These are phyloP conservation scores for Xylaria sp. DNA, from an alignment of 2,329 filamentous ascomycete species.

Conservation along the genomic window DNA sequence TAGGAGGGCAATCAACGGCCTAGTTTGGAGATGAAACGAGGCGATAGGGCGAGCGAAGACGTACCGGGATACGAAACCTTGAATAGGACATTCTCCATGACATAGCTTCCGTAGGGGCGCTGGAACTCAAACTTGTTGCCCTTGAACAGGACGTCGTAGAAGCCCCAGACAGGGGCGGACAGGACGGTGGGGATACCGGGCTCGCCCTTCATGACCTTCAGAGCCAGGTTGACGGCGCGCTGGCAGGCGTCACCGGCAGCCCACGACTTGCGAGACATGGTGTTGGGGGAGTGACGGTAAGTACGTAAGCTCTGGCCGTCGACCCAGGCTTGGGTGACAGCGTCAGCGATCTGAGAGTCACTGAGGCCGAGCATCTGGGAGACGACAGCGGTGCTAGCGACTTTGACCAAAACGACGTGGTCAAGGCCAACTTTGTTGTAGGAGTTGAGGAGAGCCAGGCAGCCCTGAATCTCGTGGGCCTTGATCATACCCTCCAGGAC, in stretches of 20 bases:
- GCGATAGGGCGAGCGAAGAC: constrained; percentile 48
- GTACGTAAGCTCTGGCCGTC: constrained; percentile 96
- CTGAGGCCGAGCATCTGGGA: constrained; percentile 92
- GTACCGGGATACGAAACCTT: constrained; percentile 97
- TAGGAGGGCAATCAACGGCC: neutral
- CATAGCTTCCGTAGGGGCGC: constrained; percentile 95
- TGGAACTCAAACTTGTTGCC: constrained; percentile 97
- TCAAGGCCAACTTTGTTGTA: constrained; percentile 99
- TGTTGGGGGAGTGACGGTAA: constrained; percentile 97
- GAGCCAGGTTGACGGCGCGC: constrained; percentile 87
- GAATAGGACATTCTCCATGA: constrained; percentile 99
- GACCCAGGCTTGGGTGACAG: constrained; percentile 96
- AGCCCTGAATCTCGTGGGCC: constrained; percentile 98
- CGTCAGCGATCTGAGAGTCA: constrained; percentile 92
- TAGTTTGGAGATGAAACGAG: neutral
- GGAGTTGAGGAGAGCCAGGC: constrained; percentile 95
- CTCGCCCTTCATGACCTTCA: constrained; percentile 94
- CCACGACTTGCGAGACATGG: constrained; percentile 99
- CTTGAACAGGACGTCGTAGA: constrained; percentile 98
- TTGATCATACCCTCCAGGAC: constrained; percentile 98
- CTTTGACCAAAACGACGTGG: constrained; percentile 98
- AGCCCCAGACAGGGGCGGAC: constrained; percentile 93
- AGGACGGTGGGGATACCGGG: constrained; percentile 91
- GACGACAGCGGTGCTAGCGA: constrained; percentile 92
- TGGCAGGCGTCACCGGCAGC: constrained; percentile 98